Percentiles rank a stretch among this genome's conserved stretches.
Evolutionary conservation across 78 protist species (phyloP).

Genomic region (Dictyostelium discoideum): DNA sequence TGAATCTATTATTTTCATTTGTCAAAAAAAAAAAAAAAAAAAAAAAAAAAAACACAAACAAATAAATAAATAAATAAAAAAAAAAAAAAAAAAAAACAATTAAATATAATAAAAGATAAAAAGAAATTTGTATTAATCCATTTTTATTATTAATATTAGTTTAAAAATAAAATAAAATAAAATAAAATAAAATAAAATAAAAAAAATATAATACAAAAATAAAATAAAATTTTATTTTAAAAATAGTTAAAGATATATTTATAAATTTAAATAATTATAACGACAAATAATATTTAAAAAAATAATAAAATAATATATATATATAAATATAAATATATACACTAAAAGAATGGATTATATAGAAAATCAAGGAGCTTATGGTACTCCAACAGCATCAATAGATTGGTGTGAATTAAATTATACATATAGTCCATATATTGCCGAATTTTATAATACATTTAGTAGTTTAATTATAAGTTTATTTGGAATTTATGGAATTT

Average conservation of each 20-base stretch:
- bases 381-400: slow-evolving; percentile 19
- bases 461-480: slow-evolving; percentile 23
- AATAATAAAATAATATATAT: not conserved
- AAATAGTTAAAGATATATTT: not conserved
- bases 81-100: too few relatives aligned
- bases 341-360: not conserved
- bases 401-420: slow-evolving; percentile 85
- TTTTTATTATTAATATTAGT: too few relatives aligned
- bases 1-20: not conserved
- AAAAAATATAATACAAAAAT: too few relatives aligned
- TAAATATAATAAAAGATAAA: too few relatives aligned
- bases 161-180: too few relatives aligned
- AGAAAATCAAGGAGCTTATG: not conserved
- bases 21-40: too few relatives aligned
- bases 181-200: too few relatives aligned
- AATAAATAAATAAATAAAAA: too few relatives aligned
- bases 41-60: too few relatives aligned
- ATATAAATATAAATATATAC: not conserved
- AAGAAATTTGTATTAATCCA: too few relatives aligned
- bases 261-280: too few relatives aligned
- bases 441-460: slow-evolving; percentile 76
- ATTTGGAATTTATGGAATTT: slow-evolving; percentile 70
- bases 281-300: not conserved
- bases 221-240: too few relatives aligned
- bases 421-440: slow-evolving; percentile 42